Evolutionary conservation across 768 basidiomycete genomes (phyloP).

Genomic region (Pulveroboletus sp.): DNA sequence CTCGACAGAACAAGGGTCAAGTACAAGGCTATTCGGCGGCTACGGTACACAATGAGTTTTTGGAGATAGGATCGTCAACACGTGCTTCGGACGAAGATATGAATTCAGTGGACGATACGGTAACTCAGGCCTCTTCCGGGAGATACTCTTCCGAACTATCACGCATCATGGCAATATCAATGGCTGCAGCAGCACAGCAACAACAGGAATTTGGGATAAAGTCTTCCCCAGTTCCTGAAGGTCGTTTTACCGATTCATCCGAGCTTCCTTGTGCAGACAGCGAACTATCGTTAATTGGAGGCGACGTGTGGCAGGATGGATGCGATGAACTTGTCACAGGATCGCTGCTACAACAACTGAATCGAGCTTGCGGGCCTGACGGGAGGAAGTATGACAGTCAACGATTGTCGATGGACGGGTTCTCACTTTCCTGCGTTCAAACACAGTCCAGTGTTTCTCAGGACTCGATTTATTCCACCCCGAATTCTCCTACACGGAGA

Average conservation of each 20-base stretch:
- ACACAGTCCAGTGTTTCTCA: constrained; percentile 19
- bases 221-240: constrained; percentile 30
- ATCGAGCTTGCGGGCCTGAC: not conserved
- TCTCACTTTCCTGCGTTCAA: constrained; percentile 10
- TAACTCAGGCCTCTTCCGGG: not conserved
- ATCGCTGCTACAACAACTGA: constrained; percentile 25
- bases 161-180: constrained; percentile 24
- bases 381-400: not conserved
- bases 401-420: constrained; percentile 4
- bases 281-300: constrained; percentile 40
- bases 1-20: constrained; percentile 4
- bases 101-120: not conserved
- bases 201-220: constrained; percentile 50
- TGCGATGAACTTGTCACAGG: constrained; percentile 25
- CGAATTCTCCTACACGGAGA: constrained; percentile 10
- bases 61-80: constrained; percentile 10
- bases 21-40: not conserved
- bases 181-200: constrained; percentile 41
- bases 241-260: not conserved
- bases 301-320: constrained; percentile 39
- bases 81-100: constrained; percentile 16
- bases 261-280: constrained; percentile 40
- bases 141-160: constrained; percentile 29
- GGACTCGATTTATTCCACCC: constrained; percentile 24
- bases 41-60: not conserved